These are phyloP conservation scores for Colletotrichum tanaceti DNA, from an alignment of 2,329 filamentous ascomycete species.

Conservation along the genomic window DNA sequence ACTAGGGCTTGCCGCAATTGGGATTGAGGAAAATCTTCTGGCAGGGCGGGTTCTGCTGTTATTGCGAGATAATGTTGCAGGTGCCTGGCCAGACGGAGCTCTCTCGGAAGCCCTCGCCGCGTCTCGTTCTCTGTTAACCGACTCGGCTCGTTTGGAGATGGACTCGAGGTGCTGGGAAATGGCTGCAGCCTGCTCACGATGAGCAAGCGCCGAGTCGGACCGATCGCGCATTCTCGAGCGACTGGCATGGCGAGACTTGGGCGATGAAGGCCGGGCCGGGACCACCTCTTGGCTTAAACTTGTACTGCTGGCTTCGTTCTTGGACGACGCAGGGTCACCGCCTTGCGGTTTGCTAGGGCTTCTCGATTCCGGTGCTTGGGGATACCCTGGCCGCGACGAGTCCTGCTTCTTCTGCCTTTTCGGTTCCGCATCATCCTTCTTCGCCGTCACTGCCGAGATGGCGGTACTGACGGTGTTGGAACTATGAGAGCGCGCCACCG, in stretches of 20 bases:
- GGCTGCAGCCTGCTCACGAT: conserved; percentile 11
- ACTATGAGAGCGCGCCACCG: neutral
- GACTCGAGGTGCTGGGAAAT: conserved; percentile 44
- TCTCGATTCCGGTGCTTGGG: too few relatives aligned
- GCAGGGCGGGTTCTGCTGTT: conserved; percentile 36
- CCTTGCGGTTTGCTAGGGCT: too few relatives aligned
- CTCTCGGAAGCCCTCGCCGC: conserved; percentile 7
- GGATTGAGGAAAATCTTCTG: conserved; percentile 39
- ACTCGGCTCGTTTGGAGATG: conserved; percentile 45
- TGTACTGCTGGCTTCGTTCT: neutral
- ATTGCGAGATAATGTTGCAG: conserved; percentile 41
- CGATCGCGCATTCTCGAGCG: conserved; percentile 43
- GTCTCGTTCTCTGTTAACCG: conserved; percentile 35
- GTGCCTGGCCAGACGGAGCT: conserved; percentile 19
- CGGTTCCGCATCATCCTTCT: neutral
- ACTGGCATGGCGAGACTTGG: conserved; percentile 54
- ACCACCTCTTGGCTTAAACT: neutral
- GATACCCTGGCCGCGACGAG: neutral
- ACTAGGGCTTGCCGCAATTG: conserved; percentile 47
- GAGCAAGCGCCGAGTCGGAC: conserved; percentile 42
- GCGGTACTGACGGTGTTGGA: neutral
- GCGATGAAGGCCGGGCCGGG: conserved; percentile 45
- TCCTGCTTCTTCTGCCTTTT: neutral
- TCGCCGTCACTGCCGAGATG: neutral
- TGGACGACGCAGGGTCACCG: too few relatives aligned